phyloP scores from a whole-genome alignment of 2,329 filamentous ascomycete genomes.

The Fusarium ramigenum region DNA sequence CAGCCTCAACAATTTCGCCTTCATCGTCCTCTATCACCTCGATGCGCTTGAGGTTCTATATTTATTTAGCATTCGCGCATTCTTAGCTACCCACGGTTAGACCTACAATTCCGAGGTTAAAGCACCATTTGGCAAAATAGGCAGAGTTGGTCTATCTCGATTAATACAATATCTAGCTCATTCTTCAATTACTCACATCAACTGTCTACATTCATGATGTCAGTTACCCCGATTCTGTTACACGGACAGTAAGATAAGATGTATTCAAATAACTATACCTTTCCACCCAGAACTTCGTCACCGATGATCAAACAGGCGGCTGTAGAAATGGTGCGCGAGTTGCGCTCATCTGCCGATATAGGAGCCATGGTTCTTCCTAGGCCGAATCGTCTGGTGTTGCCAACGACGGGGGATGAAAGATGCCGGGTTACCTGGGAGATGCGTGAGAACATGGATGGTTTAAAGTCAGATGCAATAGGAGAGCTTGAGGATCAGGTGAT shows the following conservation, averaged over 20 bases:
- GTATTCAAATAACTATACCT: conserved; percentile 63
- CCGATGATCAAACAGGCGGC: conserved; percentile 95
- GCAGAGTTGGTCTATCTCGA: conserved; percentile 67
- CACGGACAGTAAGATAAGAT: not conserved
- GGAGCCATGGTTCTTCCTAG: conserved; percentile 52
- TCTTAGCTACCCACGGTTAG: not conserved
- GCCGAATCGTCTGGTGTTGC: conserved; percentile 48
- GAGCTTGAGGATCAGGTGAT: not conserved
- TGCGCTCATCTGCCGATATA: conserved; percentile 61
- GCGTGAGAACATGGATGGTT: conserved; percentile 74
- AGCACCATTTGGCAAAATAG: conserved; percentile 72
- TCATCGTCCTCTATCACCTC: conserved; percentile 97
- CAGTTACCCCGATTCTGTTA: not conserved
- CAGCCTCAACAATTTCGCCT: conserved; percentile 86
- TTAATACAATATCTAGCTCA: conserved; percentile 25
- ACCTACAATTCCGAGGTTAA: conserved; percentile 67
- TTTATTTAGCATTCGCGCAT: not conserved
- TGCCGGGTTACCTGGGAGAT: conserved; percentile 79
- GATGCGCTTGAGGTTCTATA: conserved; percentile 77
- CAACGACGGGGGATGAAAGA: conserved; percentile 53
- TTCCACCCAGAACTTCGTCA: conserved; percentile 95
- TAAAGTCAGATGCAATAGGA: conserved; percentile 6
- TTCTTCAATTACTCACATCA: conserved; percentile 48
- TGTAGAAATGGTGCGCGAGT: conserved; percentile 79
- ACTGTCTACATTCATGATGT: conserved; percentile 44